These are phyloP conservation scores for Hanseniaspora valbyensis DNA, from an alignment of 805 yeast genomes.

Conservation along the genomic window DNA sequence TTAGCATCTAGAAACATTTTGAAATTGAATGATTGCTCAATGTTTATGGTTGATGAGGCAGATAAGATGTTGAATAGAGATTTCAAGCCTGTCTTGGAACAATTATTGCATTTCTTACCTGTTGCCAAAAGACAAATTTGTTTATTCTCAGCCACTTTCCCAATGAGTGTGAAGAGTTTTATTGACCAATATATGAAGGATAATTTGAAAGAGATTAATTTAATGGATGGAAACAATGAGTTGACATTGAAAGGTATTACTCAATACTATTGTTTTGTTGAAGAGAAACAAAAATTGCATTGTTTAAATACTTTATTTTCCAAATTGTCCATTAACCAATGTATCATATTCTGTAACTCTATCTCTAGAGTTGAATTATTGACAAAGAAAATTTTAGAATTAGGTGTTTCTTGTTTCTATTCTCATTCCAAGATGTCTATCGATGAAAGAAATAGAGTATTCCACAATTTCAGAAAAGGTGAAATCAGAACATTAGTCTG, in stretches of 20 bases:
- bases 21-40: slow-evolving; percentile 72
- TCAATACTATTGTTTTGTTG: slow-evolving; percentile 96
- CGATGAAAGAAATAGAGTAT: slow-evolving; percentile 90
- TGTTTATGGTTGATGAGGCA: slow-evolving; percentile 97
- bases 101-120: slow-evolving; percentile 74
- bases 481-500: slow-evolving; percentile 94
- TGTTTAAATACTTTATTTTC: slow-evolving; percentile 91
- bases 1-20: slow-evolving; percentile 81
- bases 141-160: slow-evolving; percentile 92
- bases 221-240: slow-evolving; percentile 68
- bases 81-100: slow-evolving; percentile 77
- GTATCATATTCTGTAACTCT: slow-evolving; percentile 94
- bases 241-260: slow-evolving; percentile 91
- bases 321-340: slow-evolving; percentile 88
- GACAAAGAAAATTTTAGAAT: slow-evolving; percentile 90
- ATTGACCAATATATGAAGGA: slow-evolving; percentile 73
- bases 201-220: slow-evolving; percentile 88
- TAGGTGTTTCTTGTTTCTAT: slow-evolving; percentile 92
- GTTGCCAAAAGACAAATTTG: slow-evolving; percentile 60
- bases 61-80: slow-evolving; percentile 91
- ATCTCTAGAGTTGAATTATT: slow-evolving; percentile 90
- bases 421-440: slow-evolving; percentile 98
- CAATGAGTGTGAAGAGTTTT: slow-evolving; percentile 80
- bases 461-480: slow-evolving; percentile 97
- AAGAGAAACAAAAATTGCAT: slow-evolving; percentile 89